Evolutionary conservation across 2,329 filamentous ascomycete species (phyloP).

Genomic region (Fusarium coicis): DNA sequence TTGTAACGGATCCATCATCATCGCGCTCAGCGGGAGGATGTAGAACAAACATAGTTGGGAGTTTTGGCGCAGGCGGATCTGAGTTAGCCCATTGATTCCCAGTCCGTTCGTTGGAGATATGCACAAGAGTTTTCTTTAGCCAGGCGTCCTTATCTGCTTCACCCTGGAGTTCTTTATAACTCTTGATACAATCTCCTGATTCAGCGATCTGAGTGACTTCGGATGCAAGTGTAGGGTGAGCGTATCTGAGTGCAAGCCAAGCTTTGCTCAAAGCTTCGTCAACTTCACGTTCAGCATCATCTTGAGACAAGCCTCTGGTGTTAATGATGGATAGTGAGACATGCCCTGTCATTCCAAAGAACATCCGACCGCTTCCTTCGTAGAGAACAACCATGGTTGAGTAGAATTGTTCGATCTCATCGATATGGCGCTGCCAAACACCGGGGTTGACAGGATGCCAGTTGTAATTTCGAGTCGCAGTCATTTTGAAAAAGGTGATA

Average conservation of each 20-base stretch:
- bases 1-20: fast-evolving
- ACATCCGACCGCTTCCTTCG: conserved; percentile 51
- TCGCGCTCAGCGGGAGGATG: not conserved
- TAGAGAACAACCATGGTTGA: conserved; percentile 49
- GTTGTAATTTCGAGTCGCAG: not conserved
- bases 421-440: conserved; percentile 50
- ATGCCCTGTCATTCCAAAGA: conserved; percentile 55
- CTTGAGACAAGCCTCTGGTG: not conserved
- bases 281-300: conserved; percentile 27
- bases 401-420: conserved; percentile 57
- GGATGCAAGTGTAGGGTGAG: conserved; percentile 50
- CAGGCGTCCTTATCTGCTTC: conserved; percentile 33
- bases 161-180: conserved; percentile 17
- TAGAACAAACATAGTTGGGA: conserved; percentile 50
- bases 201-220: conserved; percentile 32
- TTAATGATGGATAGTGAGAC: conserved; percentile 44
- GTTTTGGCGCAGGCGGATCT: conserved; percentile 47
- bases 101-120: conserved; percentile 37
- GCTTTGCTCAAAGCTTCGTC: conserved; percentile 47
- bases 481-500: not conserved
- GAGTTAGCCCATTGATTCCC: conserved; percentile 50
- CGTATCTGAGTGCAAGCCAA: conserved; percentile 49
- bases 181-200: conserved; percentile 43
- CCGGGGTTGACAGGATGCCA: conserved; percentile 45
- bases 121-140: conserved; percentile 47